A percentile compares a stretch with the other conserved stretches of the same genome.
Evolutionary conservation across 2,329 filamentous ascomycete genomes (phyloP).

Genomic region (Chrysoporthe austroafricana): DNA sequence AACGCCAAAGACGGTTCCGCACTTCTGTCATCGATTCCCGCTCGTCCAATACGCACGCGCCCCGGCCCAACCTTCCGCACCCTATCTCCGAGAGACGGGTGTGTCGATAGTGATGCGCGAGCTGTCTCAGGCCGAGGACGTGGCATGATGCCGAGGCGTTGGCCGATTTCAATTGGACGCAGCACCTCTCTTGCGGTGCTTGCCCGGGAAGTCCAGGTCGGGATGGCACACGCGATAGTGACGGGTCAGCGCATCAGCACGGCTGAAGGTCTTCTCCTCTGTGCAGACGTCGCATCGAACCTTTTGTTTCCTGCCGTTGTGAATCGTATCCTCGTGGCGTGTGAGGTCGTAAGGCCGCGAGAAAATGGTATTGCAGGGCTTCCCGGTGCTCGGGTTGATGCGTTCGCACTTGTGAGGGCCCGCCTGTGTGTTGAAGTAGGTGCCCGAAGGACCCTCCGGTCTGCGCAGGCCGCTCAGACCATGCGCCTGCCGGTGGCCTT

Average conservation of each 20-base stretch:
- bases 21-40: background rate
- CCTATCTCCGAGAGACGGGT: too few species aligned
- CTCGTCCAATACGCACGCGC: background rate
- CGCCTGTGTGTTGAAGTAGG: slow-evolving; percentile 79
- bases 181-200: slow-evolving; percentile 48
- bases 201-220: slow-evolving; percentile 79
- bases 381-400: slow-evolving; percentile 92
- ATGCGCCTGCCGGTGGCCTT: slow-evolving; percentile 81
- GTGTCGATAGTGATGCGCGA: background rate
- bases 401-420: slow-evolving; percentile 92
- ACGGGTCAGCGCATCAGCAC: slow-evolving; percentile 89
- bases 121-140: background rate
- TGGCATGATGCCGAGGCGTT: background rate
- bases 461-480: slow-evolving; percentile 46
- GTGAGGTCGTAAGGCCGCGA: slow-evolving; percentile 96
- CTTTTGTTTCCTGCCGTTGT: slow-evolving; percentile 93
- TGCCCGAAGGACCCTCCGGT: slow-evolving; percentile 49
- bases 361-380: slow-evolving; percentile 92
- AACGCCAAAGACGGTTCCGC: too few species aligned
- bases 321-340: slow-evolving; percentile 94
- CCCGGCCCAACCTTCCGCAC: background rate
- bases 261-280: slow-evolving; percentile 95
- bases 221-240: slow-evolving; percentile 96
- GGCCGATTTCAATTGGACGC: slow-evolving; percentile 24
- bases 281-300: slow-evolving; percentile 91